These are phyloP conservation scores for Acarospora socialis DNA, from an alignment of 2,329 filamentous ascomycete species.

Conservation along the genomic window DNA sequence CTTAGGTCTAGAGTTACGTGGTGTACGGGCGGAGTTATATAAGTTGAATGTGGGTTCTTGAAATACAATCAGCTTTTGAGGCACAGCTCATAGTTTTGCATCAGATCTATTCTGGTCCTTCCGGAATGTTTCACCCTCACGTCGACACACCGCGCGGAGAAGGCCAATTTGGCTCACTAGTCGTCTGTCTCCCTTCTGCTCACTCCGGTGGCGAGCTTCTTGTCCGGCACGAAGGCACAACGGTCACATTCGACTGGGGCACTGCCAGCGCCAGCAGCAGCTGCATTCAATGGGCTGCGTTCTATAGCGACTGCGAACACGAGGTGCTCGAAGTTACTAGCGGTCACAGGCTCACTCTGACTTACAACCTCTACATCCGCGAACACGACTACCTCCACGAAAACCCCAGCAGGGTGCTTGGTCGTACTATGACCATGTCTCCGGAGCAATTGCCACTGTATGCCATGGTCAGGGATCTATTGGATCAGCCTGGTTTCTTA, in stretches of 20 bases:
- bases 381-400: no score
- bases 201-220: constrained; percentile 22
- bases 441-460: constrained; percentile 25
- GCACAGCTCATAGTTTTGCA: neutral
- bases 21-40: constrained; percentile 40
- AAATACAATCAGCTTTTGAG: neutral
- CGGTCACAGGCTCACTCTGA: constrained; percentile 43
- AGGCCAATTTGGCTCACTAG: constrained; percentile 39
- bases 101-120: constrained; percentile 38
- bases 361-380: constrained; percentile 42
- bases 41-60: constrained; percentile 36
- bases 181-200: constrained; percentile 34
- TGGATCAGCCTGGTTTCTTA: constrained; percentile 25
- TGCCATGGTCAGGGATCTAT: constrained; percentile 18
- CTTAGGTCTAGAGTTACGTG: constrained; percentile 14
- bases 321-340: constrained; percentile 31
- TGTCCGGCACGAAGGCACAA: constrained; percentile 21
- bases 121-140: constrained; percentile 36
- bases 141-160: constrained; percentile 39
- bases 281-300: constrained; percentile 23
- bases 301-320: constrained; percentile 26
- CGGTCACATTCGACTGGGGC: constrained; percentile 19
- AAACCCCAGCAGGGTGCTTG: no score
- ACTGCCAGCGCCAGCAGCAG: constrained; percentile 10
- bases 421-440: constrained; percentile 19